Evolutionary conservation across 345 rosid species (phyloP).

Genomic region (Bruguiera sexangula): DNA sequence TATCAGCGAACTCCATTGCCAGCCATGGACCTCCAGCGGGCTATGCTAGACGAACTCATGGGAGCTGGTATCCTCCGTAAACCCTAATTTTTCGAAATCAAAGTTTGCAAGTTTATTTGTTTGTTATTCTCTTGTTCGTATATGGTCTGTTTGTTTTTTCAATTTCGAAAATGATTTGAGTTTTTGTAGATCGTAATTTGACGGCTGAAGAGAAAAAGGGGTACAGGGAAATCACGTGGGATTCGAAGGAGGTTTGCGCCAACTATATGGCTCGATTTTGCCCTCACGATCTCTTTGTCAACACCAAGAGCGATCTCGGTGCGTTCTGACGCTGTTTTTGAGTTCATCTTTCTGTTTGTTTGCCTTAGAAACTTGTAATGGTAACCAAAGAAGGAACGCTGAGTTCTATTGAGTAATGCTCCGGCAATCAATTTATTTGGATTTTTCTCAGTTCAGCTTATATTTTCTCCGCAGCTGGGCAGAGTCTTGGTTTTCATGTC

Average conservation of each 20-base stretch:
- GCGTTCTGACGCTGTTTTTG: conserved; percentile 15
- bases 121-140: neutral
- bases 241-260: conserved; percentile 89
- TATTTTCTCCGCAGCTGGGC: too few relatives aligned
- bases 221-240: conserved; percentile 80
- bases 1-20: neutral
- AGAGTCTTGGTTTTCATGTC: neutral
- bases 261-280: conserved; percentile 96
- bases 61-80: conserved; percentile 61
- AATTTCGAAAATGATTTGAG: neutral
- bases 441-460: neutral
- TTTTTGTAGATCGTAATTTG: conserved; percentile 66
- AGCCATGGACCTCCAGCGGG: conserved; percentile 90
- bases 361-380: neutral
- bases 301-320: conserved; percentile 97
- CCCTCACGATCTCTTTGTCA: conserved; percentile 97
- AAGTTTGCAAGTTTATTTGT: neutral
- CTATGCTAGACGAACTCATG: conserved; percentile 95
- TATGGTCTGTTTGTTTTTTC: neutral
- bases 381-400: neutral
- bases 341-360: neutral
- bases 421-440: too few relatives aligned
- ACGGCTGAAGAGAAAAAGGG: conserved; percentile 88
- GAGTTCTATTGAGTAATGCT: too few relatives aligned
- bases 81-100: neutral